Conservation (phyloP, 495 filamentous ascomycete species). For the Aspergillus cavernicola region DNA sequence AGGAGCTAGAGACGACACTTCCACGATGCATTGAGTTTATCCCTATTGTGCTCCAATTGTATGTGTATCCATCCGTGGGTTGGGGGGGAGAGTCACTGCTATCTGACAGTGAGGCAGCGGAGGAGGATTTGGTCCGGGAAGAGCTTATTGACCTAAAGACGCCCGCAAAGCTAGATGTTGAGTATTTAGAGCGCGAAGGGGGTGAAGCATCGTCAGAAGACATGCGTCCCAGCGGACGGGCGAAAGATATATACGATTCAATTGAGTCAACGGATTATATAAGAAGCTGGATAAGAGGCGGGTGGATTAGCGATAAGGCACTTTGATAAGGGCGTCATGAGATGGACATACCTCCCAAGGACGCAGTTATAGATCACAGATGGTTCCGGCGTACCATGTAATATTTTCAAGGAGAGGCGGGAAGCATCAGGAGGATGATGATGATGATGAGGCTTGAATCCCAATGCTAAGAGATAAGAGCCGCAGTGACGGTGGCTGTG, state of each 20-base stretch:
- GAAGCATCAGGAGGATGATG: conserved; percentile 4
- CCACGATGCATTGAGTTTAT: conserved; percentile 46
- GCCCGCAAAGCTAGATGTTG: conserved; percentile 42
- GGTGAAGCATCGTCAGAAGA: conserved; percentile 45
- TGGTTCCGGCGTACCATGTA: conserved; percentile 15
- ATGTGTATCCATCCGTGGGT: conserved; percentile 29
- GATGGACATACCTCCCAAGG: neutral
- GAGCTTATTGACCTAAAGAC: conserved; percentile 46
- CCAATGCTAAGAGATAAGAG: conserved; percentile 5
- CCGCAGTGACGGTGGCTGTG: conserved; percentile 2
- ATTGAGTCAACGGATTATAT: conserved; percentile 21
- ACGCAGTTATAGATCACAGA: neutral
- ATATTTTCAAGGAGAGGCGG: conserved; percentile 5
- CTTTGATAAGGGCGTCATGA: conserved; percentile 2
- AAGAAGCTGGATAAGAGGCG: conserved; percentile 13
- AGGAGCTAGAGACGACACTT: conserved; percentile 42
- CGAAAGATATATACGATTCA: conserved; percentile 12
- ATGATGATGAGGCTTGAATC: conserved; percentile 16
- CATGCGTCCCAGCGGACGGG: conserved; percentile 42
- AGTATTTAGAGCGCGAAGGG: conserved; percentile 33
- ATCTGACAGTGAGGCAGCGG: conserved; percentile 34
- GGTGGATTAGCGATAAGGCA: conserved; percentile 17
- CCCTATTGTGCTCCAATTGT: conserved; percentile 28
- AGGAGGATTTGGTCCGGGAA: conserved; percentile 38
- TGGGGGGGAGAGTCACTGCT: conserved; percentile 33